phyloP scores from a whole-genome alignment of 805 yeast species.

The Candida schatavii region DNA sequence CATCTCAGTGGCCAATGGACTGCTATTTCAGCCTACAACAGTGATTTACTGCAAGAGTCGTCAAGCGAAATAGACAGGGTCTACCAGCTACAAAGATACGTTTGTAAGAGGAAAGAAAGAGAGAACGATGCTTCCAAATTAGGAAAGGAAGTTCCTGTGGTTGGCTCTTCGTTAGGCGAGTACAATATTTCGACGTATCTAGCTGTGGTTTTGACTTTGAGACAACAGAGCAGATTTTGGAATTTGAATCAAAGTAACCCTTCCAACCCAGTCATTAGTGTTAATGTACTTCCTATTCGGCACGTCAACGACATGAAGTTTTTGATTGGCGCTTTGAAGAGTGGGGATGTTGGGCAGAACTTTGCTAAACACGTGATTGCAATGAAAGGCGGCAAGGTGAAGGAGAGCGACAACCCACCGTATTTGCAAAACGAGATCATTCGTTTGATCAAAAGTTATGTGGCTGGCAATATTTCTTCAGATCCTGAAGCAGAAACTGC shows the following conservation, averaged over 20 bases:
- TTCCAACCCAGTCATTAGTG: constrained; percentile 30
- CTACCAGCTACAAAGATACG: not conserved
- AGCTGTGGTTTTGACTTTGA: constrained; percentile 48
- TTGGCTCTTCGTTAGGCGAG: not conserved
- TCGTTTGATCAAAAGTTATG: constrained; percentile 50
- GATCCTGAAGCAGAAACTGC: constrained; percentile 47
- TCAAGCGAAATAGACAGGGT: not conserved
- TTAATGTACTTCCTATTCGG: constrained; percentile 29
- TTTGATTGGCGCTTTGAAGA: constrained; percentile 20
- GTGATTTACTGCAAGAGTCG: not conserved
- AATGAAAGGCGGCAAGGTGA: not conserved
- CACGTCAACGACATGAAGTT: constrained; percentile 11
- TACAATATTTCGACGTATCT: constrained; percentile 19
- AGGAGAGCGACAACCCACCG: constrained; percentile 11
- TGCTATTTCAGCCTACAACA: not conserved
- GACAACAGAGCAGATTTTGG: constrained; percentile 51
- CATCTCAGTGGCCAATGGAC: not conserved
- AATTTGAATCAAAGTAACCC: constrained; percentile 24
- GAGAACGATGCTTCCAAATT: not conserved
- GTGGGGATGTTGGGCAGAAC: constrained; percentile 14
- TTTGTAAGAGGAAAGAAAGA: not conserved
- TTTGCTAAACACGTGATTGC: constrained; percentile 20
- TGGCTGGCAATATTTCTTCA: constrained; percentile 51
- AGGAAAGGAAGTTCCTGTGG: not conserved
- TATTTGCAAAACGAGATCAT: constrained; percentile 34